Percentiles rank a stretch among this genome's conserved stretches.
These are phyloP conservation scores for Blastocystis sp. DNA, from an alignment of 352 stramenopile genomes.

Conservation along the genomic window DNA sequence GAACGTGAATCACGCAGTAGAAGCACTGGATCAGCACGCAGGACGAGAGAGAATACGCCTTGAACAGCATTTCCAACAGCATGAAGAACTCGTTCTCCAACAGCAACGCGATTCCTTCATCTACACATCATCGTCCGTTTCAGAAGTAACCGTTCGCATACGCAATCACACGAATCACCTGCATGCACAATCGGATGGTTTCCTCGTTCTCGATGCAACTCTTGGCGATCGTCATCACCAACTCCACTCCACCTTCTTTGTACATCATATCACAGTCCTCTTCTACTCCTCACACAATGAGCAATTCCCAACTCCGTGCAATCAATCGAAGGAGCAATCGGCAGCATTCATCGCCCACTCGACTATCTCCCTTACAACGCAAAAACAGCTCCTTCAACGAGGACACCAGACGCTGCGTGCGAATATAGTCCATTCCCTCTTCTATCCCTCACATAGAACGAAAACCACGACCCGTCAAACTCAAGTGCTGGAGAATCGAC, in stretches of 20 bases:
- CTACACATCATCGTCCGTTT: slow-evolving; percentile 7
- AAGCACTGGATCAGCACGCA: slow-evolving; percentile 35
- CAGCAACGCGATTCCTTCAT: slow-evolving; percentile 2
- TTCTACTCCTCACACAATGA: not conserved
- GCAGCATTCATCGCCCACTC: slow-evolving; percentile 13
- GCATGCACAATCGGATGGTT: slow-evolving; percentile 36
- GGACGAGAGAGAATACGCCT: slow-evolving; percentile 1
- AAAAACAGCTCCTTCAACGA: slow-evolving; percentile 10
- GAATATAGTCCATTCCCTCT: not conserved
- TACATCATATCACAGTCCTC: slow-evolving; percentile 20
- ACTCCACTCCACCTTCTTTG: slow-evolving; percentile 13
- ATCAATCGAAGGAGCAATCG: slow-evolving; percentile 46
- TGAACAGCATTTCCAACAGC: slow-evolving; percentile 46
- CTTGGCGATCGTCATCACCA: slow-evolving; percentile 15
- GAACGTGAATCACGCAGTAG: slow-evolving; percentile 4
- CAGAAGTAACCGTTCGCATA: slow-evolving; percentile 5
- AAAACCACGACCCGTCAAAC: not conserved
- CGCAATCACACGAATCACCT: slow-evolving; percentile 52
- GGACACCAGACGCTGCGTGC: not conserved
- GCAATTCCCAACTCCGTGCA: not conserved
- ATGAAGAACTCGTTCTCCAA: slow-evolving; percentile 45
- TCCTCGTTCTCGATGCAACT: slow-evolving; percentile 26
- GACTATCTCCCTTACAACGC: not conserved
- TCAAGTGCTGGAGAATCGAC: slow-evolving; percentile 42
- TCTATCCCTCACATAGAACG: not conserved